phyloP scores from a whole-genome alignment of 345 rosid genomes.

The Linum trigynum region DNA sequence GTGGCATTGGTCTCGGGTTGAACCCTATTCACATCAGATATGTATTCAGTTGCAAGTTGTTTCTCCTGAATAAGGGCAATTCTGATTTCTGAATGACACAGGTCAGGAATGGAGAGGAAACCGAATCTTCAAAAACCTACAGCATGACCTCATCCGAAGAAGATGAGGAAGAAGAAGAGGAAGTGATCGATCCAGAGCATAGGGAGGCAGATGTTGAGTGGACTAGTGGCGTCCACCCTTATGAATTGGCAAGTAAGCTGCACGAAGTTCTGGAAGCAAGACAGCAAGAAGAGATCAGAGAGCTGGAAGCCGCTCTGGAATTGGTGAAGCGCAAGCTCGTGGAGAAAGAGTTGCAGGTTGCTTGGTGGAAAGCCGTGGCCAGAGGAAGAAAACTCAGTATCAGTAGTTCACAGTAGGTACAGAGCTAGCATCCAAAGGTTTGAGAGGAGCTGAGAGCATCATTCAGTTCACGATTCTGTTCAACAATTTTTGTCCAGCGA shows the following conservation, averaged over 20 bases:
- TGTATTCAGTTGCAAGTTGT: not conserved
- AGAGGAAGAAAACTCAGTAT: slow-evolving; percentile 1
- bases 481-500: too few relatives aligned
- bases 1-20: too few relatives aligned
- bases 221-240: slow-evolving; percentile 45
- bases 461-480: too few relatives aligned
- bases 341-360: slow-evolving; percentile 53
- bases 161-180: slow-evolving; percentile 16
- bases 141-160: slow-evolving; percentile 10
- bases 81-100: not conserved
- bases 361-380: slow-evolving; percentile 80
- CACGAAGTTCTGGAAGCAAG: slow-evolving; percentile 54
- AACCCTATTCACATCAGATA: not conserved
- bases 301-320: slow-evolving; percentile 49
- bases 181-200: slow-evolving; percentile 26
- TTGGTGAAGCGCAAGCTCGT: slow-evolving; percentile 32
- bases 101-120: slow-evolving; percentile 10
- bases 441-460: too few relatives aligned
- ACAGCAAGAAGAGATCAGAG: slow-evolving; percentile 57
- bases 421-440: not conserved
- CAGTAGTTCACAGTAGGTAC: slow-evolving; percentile 31
- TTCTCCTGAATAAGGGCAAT: not conserved
- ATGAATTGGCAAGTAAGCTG: slow-evolving; percentile 58
- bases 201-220: slow-evolving; percentile 10
- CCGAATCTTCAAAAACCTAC: slow-evolving; percentile 12